Evolutionary conservation across 192 early-diverging fungal species (phyloP).

Genomic region (Backusella psychrophila): DNA sequence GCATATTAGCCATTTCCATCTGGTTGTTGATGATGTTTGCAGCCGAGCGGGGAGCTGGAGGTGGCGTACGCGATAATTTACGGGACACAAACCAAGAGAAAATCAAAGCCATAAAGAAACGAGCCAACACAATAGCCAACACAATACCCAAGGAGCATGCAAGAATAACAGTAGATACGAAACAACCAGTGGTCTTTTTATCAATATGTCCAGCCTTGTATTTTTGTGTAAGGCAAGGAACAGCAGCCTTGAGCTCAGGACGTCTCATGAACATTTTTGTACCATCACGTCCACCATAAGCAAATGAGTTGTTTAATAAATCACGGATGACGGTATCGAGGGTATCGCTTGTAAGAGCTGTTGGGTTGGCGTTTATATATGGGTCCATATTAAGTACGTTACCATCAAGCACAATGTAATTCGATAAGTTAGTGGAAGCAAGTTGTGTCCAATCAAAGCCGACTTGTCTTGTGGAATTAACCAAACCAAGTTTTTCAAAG

Average conservation of each 20-base stretch:
- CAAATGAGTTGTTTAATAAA: slow-evolving; percentile 37
- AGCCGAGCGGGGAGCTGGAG: slow-evolving; percentile 15
- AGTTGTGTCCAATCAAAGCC: slow-evolving; percentile 72
- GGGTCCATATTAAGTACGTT: slow-evolving; percentile 72
- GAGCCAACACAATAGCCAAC: slow-evolving; percentile 56
- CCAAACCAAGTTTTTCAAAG: slow-evolving; percentile 16
- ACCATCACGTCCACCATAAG: slow-evolving; percentile 57
- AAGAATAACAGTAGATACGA: slow-evolving; percentile 60
- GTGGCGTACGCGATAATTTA: slow-evolving; percentile 39
- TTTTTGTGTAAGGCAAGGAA: slow-evolving; percentile 56
- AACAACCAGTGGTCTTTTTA: slow-evolving; percentile 76
- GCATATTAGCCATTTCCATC: slow-evolving; percentile 11
- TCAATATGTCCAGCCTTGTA: slow-evolving; percentile 71
- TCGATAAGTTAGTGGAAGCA: slow-evolving; percentile 23
- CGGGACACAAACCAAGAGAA: slow-evolving; percentile 76
- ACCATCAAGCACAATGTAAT: slow-evolving; percentile 75
- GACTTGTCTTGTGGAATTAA: slow-evolving; percentile 44
- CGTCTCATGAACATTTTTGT: slow-evolving; percentile 66
- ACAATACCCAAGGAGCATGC: slow-evolving; percentile 59
- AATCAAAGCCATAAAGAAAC: slow-evolving; percentile 74
- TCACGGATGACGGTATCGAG: slow-evolving; percentile 62
- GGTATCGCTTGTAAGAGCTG: slow-evolving; percentile 44
- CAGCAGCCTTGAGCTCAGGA: slow-evolving; percentile 47
- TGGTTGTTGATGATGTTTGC: background rate
- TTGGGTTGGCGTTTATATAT: slow-evolving; percentile 48